Evolutionary conservation across 2,329 filamentous ascomycete genomes (phyloP), one percentile per base, ranked within the genome.

Genomic region (Cercospora zeae-maydis): DNA sequence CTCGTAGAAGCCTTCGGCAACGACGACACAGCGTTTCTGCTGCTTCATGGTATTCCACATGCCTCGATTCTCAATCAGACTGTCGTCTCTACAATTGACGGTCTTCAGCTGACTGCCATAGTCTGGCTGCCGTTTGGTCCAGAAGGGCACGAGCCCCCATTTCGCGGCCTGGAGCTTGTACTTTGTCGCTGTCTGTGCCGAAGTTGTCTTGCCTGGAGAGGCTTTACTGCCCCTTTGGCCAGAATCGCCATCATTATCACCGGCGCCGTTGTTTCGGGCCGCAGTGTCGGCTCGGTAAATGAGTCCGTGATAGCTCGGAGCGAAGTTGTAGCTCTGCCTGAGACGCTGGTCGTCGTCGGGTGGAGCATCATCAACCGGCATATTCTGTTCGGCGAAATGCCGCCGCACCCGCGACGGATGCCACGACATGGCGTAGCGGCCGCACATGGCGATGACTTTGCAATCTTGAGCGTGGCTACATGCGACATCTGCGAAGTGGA

Each of bases 31-130:
- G 31, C 95, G 84, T 78, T 97, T 96, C 69, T 84, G 86, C 65
- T 88, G 86, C 78, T 97, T 97, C 90, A 98, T 96, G 0, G 85
- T 86, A 45, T 85, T 89, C 95, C 95, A 98, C 87, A 98, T 90
- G 10, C 93, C 92, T 4, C 87, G 85, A 8, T 88, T 83, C 9
- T 88, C 84, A 5, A 85, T 81, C 19, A 98, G 80, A 0, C 91
- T 95, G 76, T 98, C 93, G 72, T 93, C 91, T 2, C 93, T 88
- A 75, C 93, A 98, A 77, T 99, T 98, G 76, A 98, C 98, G 0
- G 92, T 96, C 73, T 89, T 91, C 81, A 96, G 83, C 75, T 92
- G 82, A 1, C 87, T 86, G 27, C 84, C 82, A 71, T 95, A 93
- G 72, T 92, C 87, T 0, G 92, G 91, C 58, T 87, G 87, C 11